Evolutionary conservation across 345 rosid genomes (phyloP).

Genomic region (Diplotaxis tenuifolia): DNA sequence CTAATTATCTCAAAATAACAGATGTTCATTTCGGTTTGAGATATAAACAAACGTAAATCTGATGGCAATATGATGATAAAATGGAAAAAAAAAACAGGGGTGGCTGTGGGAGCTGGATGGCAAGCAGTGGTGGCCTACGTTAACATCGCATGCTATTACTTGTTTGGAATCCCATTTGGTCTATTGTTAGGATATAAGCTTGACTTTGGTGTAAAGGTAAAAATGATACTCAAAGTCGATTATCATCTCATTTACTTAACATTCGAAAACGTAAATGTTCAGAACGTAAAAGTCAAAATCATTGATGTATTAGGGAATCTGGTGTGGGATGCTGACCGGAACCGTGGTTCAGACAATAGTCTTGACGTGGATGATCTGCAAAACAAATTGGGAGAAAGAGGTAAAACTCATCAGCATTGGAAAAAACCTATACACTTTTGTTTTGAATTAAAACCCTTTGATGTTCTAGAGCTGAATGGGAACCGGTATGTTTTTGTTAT

Average conservation of each 20-base stretch:
- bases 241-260: background rate
- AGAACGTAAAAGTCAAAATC: background rate
- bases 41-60: background rate
- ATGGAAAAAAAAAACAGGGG: slow-evolving; percentile 36
- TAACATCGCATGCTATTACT: slow-evolving; percentile 71
- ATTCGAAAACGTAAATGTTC: background rate
- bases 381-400: slow-evolving; percentile 72
- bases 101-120: slow-evolving; percentile 87
- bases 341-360: slow-evolving; percentile 56
- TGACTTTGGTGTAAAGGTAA: slow-evolving; percentile 39
- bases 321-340: slow-evolving; percentile 74
- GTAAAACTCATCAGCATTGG: slow-evolving; percentile 21
- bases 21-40: background rate
- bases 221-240: background rate
- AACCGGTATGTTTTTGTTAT: background rate
- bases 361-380: slow-evolving; percentile 55
- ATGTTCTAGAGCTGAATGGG: background rate
- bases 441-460: background rate
- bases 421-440: background rate
- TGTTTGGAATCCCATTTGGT: slow-evolving; percentile 73
- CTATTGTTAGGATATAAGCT: slow-evolving; percentile 60
- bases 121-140: slow-evolving; percentile 64
- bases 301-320: slow-evolving; percentile 54
- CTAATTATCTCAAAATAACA: background rate
- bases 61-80: background rate